Evolutionary conservation across 148 eudicot species (phyloP).

Genomic region (Chenopodium quinoa): DNA sequence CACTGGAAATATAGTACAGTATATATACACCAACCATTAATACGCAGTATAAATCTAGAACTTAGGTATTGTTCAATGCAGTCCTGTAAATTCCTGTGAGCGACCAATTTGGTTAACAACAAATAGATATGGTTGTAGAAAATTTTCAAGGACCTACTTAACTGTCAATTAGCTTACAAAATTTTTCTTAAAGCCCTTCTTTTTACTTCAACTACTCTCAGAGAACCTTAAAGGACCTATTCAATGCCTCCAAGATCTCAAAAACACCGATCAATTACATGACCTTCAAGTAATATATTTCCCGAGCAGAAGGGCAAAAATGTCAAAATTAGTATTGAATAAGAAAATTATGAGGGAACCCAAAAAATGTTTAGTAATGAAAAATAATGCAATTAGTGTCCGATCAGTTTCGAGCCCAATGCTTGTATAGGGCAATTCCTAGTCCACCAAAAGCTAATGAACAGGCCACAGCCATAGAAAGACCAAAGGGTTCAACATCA

Average conservation of each 20-base stretch:
- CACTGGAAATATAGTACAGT: too few species aligned
- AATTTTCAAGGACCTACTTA: neutral
- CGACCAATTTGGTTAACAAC: neutral
- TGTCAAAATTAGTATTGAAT: slow-evolving; percentile 14
- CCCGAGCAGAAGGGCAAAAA: slow-evolving; percentile 30
- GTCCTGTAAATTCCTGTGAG: neutral
- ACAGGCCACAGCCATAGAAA: slow-evolving; percentile 32
- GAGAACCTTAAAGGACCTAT: slow-evolving; percentile 11
- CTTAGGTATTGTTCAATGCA: neutral
- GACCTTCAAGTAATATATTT: slow-evolving; percentile 21
- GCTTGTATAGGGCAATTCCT: slow-evolving; percentile 64
- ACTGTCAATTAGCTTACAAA: slow-evolving; percentile 30
- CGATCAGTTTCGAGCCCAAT: slow-evolving; percentile 48
- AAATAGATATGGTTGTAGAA: neutral
- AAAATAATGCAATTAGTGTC: slow-evolving; percentile 10
- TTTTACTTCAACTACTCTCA: slow-evolving; percentile 17
- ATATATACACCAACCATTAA: too few species aligned
- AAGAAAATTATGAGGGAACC: slow-evolving; percentile 1
- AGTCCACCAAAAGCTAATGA: slow-evolving; percentile 62
- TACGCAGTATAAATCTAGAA: too few species aligned
- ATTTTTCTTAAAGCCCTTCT: slow-evolving; percentile 15
- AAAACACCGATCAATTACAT: slow-evolving; percentile 22
- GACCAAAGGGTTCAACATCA: slow-evolving; percentile 33
- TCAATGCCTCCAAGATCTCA: slow-evolving; percentile 23
- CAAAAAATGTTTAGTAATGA: neutral